Percentiles rank a stretch among this genome's conserved stretches.
Conservation (phyloP, 768 basidiomycete genomes). For the Rhizopogon vesiculosus region DNA sequence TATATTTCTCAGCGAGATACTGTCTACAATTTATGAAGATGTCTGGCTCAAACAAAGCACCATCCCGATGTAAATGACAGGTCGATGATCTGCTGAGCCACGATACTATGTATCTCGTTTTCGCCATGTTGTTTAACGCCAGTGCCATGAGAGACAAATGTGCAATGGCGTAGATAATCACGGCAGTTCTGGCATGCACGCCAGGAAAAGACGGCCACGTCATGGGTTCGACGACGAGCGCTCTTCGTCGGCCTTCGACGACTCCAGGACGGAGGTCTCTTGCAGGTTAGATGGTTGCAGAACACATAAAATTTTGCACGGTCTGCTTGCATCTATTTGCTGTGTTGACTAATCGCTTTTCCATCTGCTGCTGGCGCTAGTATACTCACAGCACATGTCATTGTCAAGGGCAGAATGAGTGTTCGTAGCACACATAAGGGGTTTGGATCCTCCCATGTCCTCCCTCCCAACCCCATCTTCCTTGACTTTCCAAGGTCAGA, state of each 20-base stretch:
- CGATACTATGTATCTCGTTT: conserved; percentile 26
- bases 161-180: conserved; percentile 62
- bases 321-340: background rate
- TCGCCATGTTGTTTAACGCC: conserved; percentile 73
- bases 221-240: background rate
- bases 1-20: background rate
- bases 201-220: background rate
- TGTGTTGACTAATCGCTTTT: background rate
- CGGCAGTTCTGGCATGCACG: conserved; percentile 32
- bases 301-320: background rate
- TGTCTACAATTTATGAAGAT: background rate
- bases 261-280: background rate
- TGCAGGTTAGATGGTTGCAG: background rate
- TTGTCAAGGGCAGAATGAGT: conserved; percentile 17
- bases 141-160: conserved; percentile 34
- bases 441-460: conserved; percentile 7
- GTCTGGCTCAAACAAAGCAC: conserved; percentile 27
- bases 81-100: conserved; percentile 57
- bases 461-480: conserved; percentile 52
- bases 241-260: background rate
- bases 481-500: conserved; percentile 62
- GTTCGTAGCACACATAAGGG: conserved; percentile 9
- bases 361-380: background rate
- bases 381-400: background rate
- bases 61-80: conserved; percentile 36